phyloP scores from a whole-genome alignment of 805 yeast species.

The Candida nitratophila region DNA sequence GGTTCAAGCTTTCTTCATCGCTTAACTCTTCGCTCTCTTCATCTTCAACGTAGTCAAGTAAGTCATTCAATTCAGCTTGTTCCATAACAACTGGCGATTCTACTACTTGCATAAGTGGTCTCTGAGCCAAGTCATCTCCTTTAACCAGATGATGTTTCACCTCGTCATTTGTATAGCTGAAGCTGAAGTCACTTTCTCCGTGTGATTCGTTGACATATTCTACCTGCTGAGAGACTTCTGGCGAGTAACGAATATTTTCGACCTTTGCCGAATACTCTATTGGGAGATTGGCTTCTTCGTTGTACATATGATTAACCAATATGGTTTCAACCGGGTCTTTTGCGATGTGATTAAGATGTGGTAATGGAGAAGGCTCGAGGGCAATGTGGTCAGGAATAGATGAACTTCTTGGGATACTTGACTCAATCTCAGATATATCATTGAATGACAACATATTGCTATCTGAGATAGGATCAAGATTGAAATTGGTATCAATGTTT shows the following conservation, averaged over 20 bases:
- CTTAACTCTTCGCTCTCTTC: not conserved
- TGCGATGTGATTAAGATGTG: not conserved
- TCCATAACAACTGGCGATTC: not conserved
- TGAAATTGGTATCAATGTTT: constrained; percentile 18
- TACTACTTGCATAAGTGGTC: not conserved
- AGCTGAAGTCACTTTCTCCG: not conserved
- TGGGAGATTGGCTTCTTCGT: too few species aligned
- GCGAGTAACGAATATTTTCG: too few species aligned
- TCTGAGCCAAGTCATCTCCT: not conserved
- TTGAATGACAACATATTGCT: not conserved
- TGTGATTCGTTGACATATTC: too few species aligned
- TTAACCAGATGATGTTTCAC: not conserved
- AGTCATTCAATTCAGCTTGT: not conserved
- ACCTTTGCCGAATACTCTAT: too few species aligned
- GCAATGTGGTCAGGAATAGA: not conserved
- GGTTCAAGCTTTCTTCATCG: not conserved
- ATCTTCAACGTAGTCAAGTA: not conserved
- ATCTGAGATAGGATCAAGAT: constrained; percentile 8
- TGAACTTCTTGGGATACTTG: not conserved
- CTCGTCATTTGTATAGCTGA: not conserved
- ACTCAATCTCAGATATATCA: not conserved
- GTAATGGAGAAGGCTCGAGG: not conserved
- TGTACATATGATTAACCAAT: too few species aligned
- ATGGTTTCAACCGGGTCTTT: too few species aligned
- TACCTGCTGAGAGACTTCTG: too few species aligned